phyloP scores from a whole-genome alignment of 1,284 basidiomycete species.

The Malassezia cuniculi region DNA sequence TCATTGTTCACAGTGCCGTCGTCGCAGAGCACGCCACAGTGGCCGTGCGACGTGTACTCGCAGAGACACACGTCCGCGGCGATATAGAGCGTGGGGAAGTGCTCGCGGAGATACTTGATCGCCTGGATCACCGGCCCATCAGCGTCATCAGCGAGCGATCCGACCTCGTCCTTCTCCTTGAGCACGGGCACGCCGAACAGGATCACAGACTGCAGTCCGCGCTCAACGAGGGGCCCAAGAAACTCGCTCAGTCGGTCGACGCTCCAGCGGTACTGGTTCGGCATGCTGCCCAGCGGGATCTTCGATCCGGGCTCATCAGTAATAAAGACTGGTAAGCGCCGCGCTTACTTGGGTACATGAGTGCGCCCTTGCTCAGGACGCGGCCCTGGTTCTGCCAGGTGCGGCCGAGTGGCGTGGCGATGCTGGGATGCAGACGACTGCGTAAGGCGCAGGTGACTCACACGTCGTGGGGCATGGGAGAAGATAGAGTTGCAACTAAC shows the following conservation, averaged over 20 bases:
- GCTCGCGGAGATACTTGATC: constrained; percentile 60
- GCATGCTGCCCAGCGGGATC: constrained; percentile 28
- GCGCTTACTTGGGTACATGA: constrained; percentile 39
- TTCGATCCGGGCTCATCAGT: constrained; percentile 33
- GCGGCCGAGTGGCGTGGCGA: constrained; percentile 18
- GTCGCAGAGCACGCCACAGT: constrained; percentile 70
- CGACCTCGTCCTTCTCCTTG: constrained; percentile 61
- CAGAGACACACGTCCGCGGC: constrained; percentile 96
- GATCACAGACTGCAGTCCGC: constrained; percentile 82
- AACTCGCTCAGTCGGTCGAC: constrained; percentile 80
- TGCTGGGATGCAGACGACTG: constrained; percentile 15
- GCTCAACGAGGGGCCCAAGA: constrained; percentile 70
- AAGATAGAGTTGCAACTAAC: no score
- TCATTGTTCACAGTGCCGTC: constrained; percentile 57
- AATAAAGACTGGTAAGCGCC: constrained; percentile 26
- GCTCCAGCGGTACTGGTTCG: constrained; percentile 57
- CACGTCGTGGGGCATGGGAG: no score
- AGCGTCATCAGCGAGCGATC: constrained; percentile 78
- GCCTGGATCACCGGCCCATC: constrained; percentile 84
- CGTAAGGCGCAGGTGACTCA: no score
- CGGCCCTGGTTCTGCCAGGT: constrained; percentile 30
- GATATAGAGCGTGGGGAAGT: constrained; percentile 62
- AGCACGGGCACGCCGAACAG: constrained; percentile 78
- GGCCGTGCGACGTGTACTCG: constrained; percentile 96
- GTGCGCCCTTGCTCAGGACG: constrained; percentile 31